Evolutionary conservation across 768 basidiomycete species (phyloP).

Genomic region (Naematelia encephala): DNA sequence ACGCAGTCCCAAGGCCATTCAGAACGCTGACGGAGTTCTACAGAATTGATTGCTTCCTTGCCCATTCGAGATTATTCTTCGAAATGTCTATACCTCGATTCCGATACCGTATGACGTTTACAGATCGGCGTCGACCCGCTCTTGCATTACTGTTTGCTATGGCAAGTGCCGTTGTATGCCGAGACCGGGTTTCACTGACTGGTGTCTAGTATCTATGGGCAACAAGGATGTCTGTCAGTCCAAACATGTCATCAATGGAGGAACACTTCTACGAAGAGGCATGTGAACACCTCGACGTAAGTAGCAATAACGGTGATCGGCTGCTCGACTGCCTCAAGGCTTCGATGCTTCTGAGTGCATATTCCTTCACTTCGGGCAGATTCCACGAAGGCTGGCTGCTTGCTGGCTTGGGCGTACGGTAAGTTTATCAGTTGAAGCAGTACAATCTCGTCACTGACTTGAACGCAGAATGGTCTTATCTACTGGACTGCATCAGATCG

Average conservation of each 20-base stretch:
- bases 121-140: conserved; percentile 33
- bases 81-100: conserved; percentile 44
- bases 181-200: background rate
- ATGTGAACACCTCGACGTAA: conserved; percentile 23
- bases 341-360: conserved; percentile 36
- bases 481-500: conserved; percentile 40
- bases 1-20: background rate
- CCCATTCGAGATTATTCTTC: conserved; percentile 37
- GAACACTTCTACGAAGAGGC: conserved; percentile 26
- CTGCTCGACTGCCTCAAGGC: conserved; percentile 36
- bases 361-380: conserved; percentile 31
- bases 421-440: conserved; percentile 7
- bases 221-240: conserved; percentile 31
- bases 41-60: conserved; percentile 35
- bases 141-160: conserved; percentile 38
- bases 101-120: conserved; percentile 31
- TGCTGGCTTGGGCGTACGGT: conserved; percentile 28
- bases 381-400: conserved; percentile 40
- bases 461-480: conserved; percentile 16
- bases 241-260: conserved; percentile 25
- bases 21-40: background rate
- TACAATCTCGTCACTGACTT: background rate
- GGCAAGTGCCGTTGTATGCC: conserved; percentile 17
- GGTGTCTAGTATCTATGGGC: conserved; percentile 39
- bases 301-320: conserved; percentile 30